Evolutionary conservation across 2,329 filamentous ascomycete species (phyloP), one percentile per base, ranked within the genome.

Genomic region (Colletotrichum tamarilloi): DNA sequence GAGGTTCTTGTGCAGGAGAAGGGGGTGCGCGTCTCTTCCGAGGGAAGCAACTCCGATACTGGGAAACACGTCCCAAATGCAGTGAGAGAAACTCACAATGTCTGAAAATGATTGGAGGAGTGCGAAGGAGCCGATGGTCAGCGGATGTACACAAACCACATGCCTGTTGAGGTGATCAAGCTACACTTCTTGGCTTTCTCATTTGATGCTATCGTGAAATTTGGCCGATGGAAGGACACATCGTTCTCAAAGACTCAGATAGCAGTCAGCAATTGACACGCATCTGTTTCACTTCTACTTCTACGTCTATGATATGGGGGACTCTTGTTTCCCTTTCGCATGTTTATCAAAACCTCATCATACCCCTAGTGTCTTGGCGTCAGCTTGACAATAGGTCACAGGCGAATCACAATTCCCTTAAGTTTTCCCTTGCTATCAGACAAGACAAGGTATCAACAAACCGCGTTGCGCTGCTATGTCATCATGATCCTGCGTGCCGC

Each of bases 391-490:
- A 19, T 9, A n/a, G 19, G 38, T 12, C 19, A 8, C 7, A n/a
- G 19, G 42, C 42, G 8, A 30, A 62, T 11, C 26, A 8, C 62
- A 64, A 7, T 14, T 7, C 42, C 28, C 26, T 4, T 30, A 38
- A 55, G n/a, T 26, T 55, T 28, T 5, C 30, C 9, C 60, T n/a
- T 19, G 14, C 28, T 38, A 24, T 30, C 14, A n/a, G 55, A 9
- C 55, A 46, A 26, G 22, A 64, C 30, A 28, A 55, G 28, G n/a
- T 12, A 26, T 56, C 22, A 38, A 9, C 28, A 16, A 26, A 57
- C 38, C 66, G 49, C 46, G 42, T n/a, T 56, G 35, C 55, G 60
- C 22, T 56, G 46, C 30, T 19, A 63, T 69, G 49, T 65, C 66
- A 62, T 64, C 32, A 55, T 69, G 30, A 56, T 14, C 26, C n/a